A percentile compares a stretch with the other conserved stretches of the same genome.
phyloP scores from a whole-genome alignment of 129 eudicot genomes.

The Chrysanthemum seticuspe region DNA sequence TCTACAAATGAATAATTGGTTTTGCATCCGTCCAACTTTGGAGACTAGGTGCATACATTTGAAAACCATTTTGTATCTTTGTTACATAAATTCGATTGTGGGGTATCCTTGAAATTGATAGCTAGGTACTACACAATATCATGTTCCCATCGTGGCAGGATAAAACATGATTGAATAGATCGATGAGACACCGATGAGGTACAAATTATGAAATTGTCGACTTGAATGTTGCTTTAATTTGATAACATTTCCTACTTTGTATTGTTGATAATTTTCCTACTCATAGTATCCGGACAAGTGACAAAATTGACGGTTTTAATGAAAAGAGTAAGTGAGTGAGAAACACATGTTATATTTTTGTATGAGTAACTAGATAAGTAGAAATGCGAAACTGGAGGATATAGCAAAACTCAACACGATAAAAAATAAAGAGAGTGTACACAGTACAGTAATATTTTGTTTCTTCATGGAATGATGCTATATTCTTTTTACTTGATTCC shows the following conservation, averaged over 20 bases:
- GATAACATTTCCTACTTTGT: too few relatives aligned
- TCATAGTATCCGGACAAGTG: too few relatives aligned
- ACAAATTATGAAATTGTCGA: too few relatives aligned
- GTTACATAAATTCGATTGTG: slow-evolving; percentile 1
- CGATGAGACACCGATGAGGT: neutral
- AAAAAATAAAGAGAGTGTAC: too few relatives aligned
- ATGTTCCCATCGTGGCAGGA: slow-evolving; percentile 12
- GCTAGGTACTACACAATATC: neutral
- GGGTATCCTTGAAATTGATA: slow-evolving; percentile 19
- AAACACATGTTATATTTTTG: too few relatives aligned
- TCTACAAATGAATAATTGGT: slow-evolving; percentile 3
- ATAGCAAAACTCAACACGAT: too few relatives aligned
- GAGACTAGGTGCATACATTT: neutral
- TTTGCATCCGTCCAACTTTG: slow-evolving; percentile 15
- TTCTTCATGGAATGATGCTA: neutral
- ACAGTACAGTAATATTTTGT: neutral
- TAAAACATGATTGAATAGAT: neutral
- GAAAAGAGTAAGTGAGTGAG: too few relatives aligned
- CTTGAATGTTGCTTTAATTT: too few relatives aligned
- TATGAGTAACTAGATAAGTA: too few relatives aligned
- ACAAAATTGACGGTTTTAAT: too few relatives aligned
- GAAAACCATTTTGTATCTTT: neutral
- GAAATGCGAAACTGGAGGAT: too few relatives aligned
- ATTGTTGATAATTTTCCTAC: too few relatives aligned
- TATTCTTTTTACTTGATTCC: slow-evolving; percentile 9